phyloP scores from a whole-genome alignment of 805 yeast genomes.

The Starmerella apis region DNA sequence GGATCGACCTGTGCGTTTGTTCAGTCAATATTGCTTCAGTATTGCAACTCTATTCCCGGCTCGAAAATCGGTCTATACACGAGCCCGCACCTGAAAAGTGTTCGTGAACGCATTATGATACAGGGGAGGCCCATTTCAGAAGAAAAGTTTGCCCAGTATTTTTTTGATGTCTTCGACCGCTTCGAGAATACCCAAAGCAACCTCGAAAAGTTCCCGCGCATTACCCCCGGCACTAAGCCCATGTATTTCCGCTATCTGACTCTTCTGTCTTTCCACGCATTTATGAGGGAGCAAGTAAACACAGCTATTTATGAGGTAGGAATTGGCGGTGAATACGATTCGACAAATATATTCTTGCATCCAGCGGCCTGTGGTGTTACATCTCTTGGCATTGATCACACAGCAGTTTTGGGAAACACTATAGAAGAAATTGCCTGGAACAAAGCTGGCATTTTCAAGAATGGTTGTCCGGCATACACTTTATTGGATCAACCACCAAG shows the following conservation, averaged over 20 bases:
- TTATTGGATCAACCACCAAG: constrained; percentile 46
- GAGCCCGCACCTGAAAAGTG: constrained; percentile 89
- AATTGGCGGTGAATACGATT: constrained; percentile 94
- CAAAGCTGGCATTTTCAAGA: constrained; percentile 85
- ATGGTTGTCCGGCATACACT: constrained; percentile 53
- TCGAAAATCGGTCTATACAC: constrained; percentile 82
- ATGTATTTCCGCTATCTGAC: constrained; percentile 90
- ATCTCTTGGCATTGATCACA: constrained; percentile 85
- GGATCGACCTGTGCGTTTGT: constrained; percentile 96
- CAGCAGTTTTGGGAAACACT: constrained; percentile 74
- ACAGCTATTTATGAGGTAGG: constrained; percentile 96
- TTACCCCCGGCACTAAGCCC: constrained; percentile 67
- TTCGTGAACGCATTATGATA: constrained; percentile 81
- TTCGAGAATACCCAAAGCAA: constrained; percentile 52
- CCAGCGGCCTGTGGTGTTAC: constrained; percentile 84
- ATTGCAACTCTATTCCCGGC: constrained; percentile 29
- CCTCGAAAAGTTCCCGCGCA: constrained; percentile 52
- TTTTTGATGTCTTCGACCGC: constrained; percentile 88
- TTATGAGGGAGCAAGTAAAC: constrained; percentile 77
- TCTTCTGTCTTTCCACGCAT: constrained; percentile 79
- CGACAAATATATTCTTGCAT: constrained; percentile 73
- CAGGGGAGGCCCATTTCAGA: constrained; percentile 79
- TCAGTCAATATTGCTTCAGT: constrained; percentile 65
- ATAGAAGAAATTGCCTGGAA: constrained; percentile 90
- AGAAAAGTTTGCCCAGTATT: constrained; percentile 70